A percentile compares a stretch with the other conserved stretches of the same genome.
Conservation (phyloP, 805 yeast species). For the Wickerhamiella azymoides region DNA sequence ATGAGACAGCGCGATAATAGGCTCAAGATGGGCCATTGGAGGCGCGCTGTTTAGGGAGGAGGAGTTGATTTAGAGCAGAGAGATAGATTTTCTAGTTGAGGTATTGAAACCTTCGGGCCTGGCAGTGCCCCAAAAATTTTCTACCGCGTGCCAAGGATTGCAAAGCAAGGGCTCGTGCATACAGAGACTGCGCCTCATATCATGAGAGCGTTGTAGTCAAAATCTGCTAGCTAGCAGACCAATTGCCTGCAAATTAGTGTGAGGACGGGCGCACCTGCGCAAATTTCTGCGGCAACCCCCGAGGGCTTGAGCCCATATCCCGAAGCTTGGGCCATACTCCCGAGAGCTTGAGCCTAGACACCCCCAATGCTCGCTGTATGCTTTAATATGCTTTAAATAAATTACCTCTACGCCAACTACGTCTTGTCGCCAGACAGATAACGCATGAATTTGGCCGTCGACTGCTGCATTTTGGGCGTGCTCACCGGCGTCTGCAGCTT, state of each 20-base stretch:
- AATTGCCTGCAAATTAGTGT: too few species aligned
- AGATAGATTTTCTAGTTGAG: too few species aligned
- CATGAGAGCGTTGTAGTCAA: too few species aligned
- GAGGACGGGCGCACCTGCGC: neutral
- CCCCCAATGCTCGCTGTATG: too few species aligned
- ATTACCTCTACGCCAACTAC: too few species aligned
- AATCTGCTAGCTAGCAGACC: too few species aligned
- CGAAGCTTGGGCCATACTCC: too few species aligned
- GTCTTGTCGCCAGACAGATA: constrained; percentile 14
- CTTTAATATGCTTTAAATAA: neutral
- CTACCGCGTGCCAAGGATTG: neutral
- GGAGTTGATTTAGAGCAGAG: too few species aligned
- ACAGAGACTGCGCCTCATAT: neutral
- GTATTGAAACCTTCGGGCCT: neutral
- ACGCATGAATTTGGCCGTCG: constrained; percentile 15
- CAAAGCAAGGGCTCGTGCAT: neutral
- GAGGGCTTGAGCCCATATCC: too few species aligned
- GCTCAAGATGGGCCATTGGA: neutral
- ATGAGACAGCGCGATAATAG: neutral
- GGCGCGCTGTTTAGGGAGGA: neutral
- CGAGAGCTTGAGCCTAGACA: too few species aligned
- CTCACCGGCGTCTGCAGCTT: constrained; percentile 13
- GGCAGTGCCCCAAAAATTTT: neutral
- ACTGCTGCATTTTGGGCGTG: constrained; percentile 15
- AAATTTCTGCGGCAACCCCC: neutral